phyloP scores from a whole-genome alignment of 768 basidiomycete genomes.

The Lentinus brumalis region DNA sequence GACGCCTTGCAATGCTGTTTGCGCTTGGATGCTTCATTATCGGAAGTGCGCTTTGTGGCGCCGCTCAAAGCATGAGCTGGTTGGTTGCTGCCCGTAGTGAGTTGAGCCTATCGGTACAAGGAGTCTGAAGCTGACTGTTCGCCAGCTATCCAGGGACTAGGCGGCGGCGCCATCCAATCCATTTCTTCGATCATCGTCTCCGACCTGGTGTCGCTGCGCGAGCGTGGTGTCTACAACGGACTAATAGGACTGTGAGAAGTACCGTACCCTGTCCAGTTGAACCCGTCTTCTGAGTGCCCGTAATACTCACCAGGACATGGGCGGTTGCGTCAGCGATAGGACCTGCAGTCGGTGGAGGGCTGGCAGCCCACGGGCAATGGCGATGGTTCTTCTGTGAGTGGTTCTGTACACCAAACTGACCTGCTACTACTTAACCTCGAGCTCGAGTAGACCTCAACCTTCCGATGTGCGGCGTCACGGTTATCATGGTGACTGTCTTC shows the following conservation, averaged over 20 bases:
- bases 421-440: background rate
- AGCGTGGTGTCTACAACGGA: conserved; percentile 36
- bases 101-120: background rate
- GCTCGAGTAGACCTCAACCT: background rate
- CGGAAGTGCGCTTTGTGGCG: conserved; percentile 42
- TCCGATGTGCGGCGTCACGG: background rate
- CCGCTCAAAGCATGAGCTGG: conserved; percentile 42
- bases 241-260: conserved; percentile 11
- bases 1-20: conserved; percentile 34
- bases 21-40: conserved; percentile 38
- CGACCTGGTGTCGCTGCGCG: conserved; percentile 28
- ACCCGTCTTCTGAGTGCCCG: background rate
- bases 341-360: conserved; percentile 32
- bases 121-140: background rate
- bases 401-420: background rate
- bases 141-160: conserved; percentile 33
- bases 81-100: conserved; percentile 40
- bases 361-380: conserved; percentile 20
- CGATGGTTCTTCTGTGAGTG: conserved; percentile 20
- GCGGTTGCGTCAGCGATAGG: conserved; percentile 22
- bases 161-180: conserved; percentile 27
- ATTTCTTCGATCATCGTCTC: conserved; percentile 27
- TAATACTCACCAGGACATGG: conserved; percentile 6
- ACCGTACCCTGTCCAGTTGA: background rate
- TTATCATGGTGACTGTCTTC: background rate